Base-by-base conservation (phyloP, 2,329 filamentous ascomycete genomes). In the Aspergillus felis region DNA sequence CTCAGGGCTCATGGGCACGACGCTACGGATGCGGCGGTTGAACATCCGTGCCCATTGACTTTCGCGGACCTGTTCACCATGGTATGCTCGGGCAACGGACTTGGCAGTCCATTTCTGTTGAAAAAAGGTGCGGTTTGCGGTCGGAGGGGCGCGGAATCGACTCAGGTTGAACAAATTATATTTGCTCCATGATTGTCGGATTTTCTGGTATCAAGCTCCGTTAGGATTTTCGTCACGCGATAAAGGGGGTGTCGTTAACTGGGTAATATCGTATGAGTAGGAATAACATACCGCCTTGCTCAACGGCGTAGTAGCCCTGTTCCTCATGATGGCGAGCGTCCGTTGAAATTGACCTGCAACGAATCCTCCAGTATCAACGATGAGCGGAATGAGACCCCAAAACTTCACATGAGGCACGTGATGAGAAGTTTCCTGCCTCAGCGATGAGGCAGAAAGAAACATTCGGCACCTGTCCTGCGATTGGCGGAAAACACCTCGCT, bases 31-130 rank as follows among this genome's bases (percentile, higher is more conserved):
- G 66, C 88, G 87, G 64, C 89, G 85, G 66, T 85, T 87, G 79
- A 99, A 99, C 84, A 96, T 92, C 72, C 90, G 89, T 76, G 90
- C 84, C 94, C 94, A 99, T 79, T 94, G 89, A 73, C 89, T 87
- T 80, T 99, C 94, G 64, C 88, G 87, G 65, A 99, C 88, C 71
- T 96, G 91, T 73, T 97, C 93, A 76, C 93, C 94, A 78, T 99
- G 94, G 76, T 97, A 99, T 62, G 84, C 87, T 65, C 94, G 87
- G 46, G 91, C 85, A 63, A 87, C 75, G 24, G 92, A 86, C 78
- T 99, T 99, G 68, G 93, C 90, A 1, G 78, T 76, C 93, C 93
- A 99, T 88, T 99, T 99, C 78, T 97, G 93, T 82, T 97, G 93
- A 83, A 96, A 99, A 79, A 94, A 95, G 48, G 92, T 97, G 61